These are phyloP conservation scores for Sarocladiaceae sp. DNA, from an alignment of 2,329 filamentous ascomycete genomes.

Conservation along the genomic window DNA sequence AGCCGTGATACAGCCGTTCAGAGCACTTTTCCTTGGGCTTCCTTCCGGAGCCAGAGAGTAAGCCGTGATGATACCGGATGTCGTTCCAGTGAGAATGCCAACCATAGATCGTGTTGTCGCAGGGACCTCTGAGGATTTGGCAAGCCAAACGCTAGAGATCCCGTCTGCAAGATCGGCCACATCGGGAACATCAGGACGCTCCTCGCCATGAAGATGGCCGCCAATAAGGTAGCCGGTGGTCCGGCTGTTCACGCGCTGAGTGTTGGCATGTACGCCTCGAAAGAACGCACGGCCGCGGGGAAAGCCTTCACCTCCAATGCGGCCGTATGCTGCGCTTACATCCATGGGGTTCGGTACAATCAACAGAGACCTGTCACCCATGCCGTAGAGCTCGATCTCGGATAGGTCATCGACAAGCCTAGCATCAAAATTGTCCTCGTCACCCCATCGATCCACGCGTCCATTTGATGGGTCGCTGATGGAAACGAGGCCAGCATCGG, in stretches of 20 bases:
- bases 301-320: slow-evolving; percentile 79
- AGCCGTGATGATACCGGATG: slow-evolving; percentile 72
- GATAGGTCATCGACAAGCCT: background rate
- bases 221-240: slow-evolving; percentile 53
- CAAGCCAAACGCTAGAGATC: slow-evolving; percentile 80
- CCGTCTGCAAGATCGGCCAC: slow-evolving; percentile 64
- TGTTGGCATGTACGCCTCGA: slow-evolving; percentile 60
- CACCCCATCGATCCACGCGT: slow-evolving; percentile 75
- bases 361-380: background rate
- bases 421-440: background rate
- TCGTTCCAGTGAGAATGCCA: slow-evolving; percentile 78
- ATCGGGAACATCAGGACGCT: slow-evolving; percentile 67
- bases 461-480: slow-evolving; percentile 71
- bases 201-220: slow-evolving; percentile 53
- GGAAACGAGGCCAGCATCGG: slow-evolving; percentile 71
- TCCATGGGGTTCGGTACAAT: slow-evolving; percentile 76
- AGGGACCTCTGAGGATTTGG: slow-evolving; percentile 70
- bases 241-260: slow-evolving; percentile 48
- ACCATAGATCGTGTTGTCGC: slow-evolving; percentile 68
- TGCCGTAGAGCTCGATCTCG: background rate
- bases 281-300: slow-evolving; percentile 78
- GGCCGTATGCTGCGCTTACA: slow-evolving; percentile 76
- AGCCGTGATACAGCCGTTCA: slow-evolving; percentile 71
- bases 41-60: slow-evolving; percentile 64
- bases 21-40: slow-evolving; percentile 47